These are phyloP conservation scores for Candida albicans DNA, from an alignment of 1,139 yeast genomes.

Conservation along the genomic window DNA sequence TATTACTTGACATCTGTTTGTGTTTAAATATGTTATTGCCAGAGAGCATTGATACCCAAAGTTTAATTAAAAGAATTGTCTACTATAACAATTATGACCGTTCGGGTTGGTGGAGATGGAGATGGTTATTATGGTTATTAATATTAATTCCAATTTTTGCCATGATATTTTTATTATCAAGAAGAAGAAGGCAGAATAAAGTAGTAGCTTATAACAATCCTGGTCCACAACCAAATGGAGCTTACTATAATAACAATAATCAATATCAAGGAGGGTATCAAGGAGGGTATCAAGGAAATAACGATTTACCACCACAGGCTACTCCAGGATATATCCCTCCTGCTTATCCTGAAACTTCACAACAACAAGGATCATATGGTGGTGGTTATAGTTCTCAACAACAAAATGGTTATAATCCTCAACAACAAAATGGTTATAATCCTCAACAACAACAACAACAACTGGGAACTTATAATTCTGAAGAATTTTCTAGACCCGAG, in stretches of 20 bases:
- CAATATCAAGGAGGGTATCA: slow-evolving; percentile 1
- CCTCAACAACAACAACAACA: slow-evolving; percentile 4
- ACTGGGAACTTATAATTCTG: slow-evolving; percentile 3
- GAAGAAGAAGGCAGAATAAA: slow-evolving; percentile 8
- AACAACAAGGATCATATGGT: neutral
- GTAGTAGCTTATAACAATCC: slow-evolving; percentile 2
- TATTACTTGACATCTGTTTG: neutral
- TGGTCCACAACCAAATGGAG: neutral
- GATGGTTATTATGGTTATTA: slow-evolving; percentile 15
- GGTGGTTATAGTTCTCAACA: neutral
- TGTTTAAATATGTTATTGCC: slow-evolving; percentile 2
- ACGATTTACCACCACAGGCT: slow-evolving; percentile 4
- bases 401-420: too few species aligned
- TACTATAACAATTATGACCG: slow-evolving; percentile 1
- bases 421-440: too few species aligned
- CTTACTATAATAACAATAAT: slow-evolving; percentile 4
- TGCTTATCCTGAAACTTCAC: slow-evolving; percentile 5
- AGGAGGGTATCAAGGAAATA: slow-evolving; percentile 2
- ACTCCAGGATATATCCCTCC: slow-evolving; percentile 8
- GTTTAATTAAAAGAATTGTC: slow-evolving; percentile 4
- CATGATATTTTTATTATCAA: slow-evolving; percentile 5
- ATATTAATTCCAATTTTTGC: slow-evolving; percentile 11
- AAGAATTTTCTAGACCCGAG: slow-evolving; percentile 7
- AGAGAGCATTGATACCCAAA: neutral
- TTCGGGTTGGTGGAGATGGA: slow-evolving; percentile 9